Conservation (phyloP, 345 rosid species). For the Lepidium didymum region DNA sequence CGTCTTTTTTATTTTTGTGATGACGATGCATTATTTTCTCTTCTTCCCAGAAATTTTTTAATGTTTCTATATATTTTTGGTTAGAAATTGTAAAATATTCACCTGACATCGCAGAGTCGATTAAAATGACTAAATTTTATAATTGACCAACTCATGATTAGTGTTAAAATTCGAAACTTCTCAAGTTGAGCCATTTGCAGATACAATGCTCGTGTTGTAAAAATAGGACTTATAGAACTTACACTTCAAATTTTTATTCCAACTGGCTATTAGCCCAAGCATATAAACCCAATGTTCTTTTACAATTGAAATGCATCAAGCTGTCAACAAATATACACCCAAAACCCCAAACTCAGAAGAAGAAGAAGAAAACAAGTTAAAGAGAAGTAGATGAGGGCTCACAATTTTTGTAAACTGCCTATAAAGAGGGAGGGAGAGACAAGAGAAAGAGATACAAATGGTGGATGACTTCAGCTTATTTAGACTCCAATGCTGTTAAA, state of each 20-base stretch:
- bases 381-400: not conserved
- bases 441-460: constrained; percentile 11
- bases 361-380: not conserved
- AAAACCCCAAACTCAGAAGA: constrained; percentile 11
- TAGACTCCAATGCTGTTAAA: constrained; percentile 29
- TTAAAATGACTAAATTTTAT: not conserved
- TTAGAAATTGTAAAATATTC: not conserved
- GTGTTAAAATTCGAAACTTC: not conserved
- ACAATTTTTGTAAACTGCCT: not conserved
- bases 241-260: constrained; percentile 13
- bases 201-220: too few relatives aligned
- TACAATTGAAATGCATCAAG: constrained; percentile 20
- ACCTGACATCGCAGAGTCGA: not conserved
- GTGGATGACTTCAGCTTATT: constrained; percentile 30
- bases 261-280: constrained; percentile 19
- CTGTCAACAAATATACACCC: constrained; percentile 24
- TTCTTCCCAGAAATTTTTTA: not conserved
- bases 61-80: not conserved
- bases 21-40: not conserved
- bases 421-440: not conserved
- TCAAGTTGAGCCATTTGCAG: too few relatives aligned
- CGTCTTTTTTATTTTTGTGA: not conserved
- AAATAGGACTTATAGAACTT: too few relatives aligned
- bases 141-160: not conserved
- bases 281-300: constrained; percentile 19